Evolutionary conservation across 2,329 filamentous ascomycete species (phyloP).

Genomic region (Penicillium sp.): DNA sequence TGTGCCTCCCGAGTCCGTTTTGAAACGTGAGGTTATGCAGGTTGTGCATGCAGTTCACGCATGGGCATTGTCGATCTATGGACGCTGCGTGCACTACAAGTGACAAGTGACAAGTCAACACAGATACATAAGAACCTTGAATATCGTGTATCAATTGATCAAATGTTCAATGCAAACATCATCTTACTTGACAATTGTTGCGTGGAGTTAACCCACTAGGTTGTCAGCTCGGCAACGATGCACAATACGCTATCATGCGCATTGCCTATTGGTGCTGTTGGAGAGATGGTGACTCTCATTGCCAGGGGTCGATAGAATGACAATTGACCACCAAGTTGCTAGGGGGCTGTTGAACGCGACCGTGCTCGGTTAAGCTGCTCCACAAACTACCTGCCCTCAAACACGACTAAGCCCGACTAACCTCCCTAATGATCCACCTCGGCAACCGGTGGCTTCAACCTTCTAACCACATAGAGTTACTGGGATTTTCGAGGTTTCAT

Average conservation of each 20-base stretch:
- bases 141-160: neutral
- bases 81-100: neutral
- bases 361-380: conserved; percentile 1
- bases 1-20: neutral
- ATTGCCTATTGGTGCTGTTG: neutral
- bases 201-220: no score
- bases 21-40: conserved; percentile 2
- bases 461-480: conserved; percentile 4
- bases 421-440: neutral
- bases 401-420: conserved; percentile 13
- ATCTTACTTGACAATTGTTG: no score
- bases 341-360: neutral
- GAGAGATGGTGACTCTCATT: neutral
- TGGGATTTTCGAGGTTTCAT: conserved; percentile 21
- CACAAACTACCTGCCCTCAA: conserved; percentile 16
- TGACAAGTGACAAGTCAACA: conserved; percentile 4
- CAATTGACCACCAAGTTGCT: neutral
- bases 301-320: neutral
- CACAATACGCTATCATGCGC: no score
- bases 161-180: neutral
- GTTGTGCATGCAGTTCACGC: neutral
- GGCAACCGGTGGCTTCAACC: conserved; percentile 17
- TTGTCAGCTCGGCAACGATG: no score
- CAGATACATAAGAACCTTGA: neutral
- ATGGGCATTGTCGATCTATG: neutral